phyloP scores from a whole-genome alignment of 2,329 filamentous ascomycete genomes.

The Monascus ruber region DNA sequence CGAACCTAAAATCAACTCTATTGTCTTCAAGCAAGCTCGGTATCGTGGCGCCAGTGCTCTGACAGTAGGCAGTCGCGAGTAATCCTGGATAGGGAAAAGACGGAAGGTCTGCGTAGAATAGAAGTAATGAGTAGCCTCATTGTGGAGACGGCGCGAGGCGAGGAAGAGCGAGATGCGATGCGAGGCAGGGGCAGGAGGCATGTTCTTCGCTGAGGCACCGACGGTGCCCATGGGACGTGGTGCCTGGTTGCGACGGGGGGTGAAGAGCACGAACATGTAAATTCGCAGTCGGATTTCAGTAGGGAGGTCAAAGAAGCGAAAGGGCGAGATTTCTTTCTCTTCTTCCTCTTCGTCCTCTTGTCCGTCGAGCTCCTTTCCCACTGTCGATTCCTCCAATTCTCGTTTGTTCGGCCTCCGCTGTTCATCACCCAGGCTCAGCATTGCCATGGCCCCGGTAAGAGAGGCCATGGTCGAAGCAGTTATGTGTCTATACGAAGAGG shows the following conservation, averaged over 20 bases:
- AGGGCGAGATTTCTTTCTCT: slow-evolving; percentile 17
- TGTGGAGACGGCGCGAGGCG: slow-evolving; percentile 34
- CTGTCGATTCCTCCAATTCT: slow-evolving; percentile 4
- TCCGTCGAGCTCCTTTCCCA: slow-evolving; percentile 5
- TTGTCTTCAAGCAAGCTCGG: slow-evolving; percentile 38
- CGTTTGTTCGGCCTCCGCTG: slow-evolving; percentile 9
- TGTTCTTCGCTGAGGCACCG: slow-evolving; percentile 26
- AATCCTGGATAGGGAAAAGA: slow-evolving; percentile 42
- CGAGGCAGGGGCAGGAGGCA: slow-evolving; percentile 19
- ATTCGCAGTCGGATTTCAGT: slow-evolving; percentile 42
- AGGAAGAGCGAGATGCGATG: slow-evolving; percentile 31
- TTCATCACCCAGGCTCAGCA: slow-evolving; percentile 12
- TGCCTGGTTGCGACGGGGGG: slow-evolving; percentile 17
- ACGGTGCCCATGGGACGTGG: slow-evolving; percentile 19
- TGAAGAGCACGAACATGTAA: slow-evolving; percentile 36
- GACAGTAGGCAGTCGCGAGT: slow-evolving; percentile 33
- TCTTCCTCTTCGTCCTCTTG: slow-evolving; percentile 8
- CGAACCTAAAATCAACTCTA: slow-evolving; percentile 48
- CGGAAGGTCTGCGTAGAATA: slow-evolving; percentile 43
- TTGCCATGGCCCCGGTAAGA: slow-evolving; percentile 13
- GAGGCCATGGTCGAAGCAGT: slow-evolving; percentile 5
- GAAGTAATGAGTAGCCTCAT: slow-evolving; percentile 41
- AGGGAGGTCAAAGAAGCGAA: slow-evolving; percentile 43
- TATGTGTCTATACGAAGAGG: slow-evolving; percentile 5
- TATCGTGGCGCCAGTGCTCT: slow-evolving; percentile 41